Percentiles rank a stretch among this genome's conserved stretches.
Evolutionary conservation across 2,329 filamentous ascomycete genomes (phyloP).

Genomic region (Aspergillus candidus): DNA sequence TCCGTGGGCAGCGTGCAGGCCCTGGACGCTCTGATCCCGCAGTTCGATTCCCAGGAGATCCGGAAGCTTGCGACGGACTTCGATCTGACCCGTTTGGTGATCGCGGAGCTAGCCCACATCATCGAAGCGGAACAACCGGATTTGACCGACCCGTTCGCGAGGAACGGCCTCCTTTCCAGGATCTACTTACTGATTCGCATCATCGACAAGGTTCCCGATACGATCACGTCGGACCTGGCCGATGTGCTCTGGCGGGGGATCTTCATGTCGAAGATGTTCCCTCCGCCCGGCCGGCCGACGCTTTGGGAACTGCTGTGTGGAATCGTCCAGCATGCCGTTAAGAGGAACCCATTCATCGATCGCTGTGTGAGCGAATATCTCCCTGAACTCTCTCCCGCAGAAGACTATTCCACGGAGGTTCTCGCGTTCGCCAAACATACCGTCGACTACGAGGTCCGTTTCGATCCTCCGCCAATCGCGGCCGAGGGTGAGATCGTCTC

Average conservation of each 20-base stretch:
- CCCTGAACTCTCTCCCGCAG: slow-evolving; percentile 30
- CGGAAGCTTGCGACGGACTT: slow-evolving; percentile 55
- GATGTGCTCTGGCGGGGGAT: slow-evolving; percentile 65
- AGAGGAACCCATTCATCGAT: slow-evolving; percentile 38
- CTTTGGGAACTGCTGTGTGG: slow-evolving; percentile 64
- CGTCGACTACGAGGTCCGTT: slow-evolving; percentile 48
- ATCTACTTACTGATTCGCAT: slow-evolving; percentile 54
- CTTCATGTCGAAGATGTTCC: slow-evolving; percentile 58
- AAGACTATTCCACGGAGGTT: slow-evolving; percentile 34
- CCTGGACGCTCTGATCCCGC: slow-evolving; percentile 43
- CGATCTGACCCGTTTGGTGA: slow-evolving; percentile 55
- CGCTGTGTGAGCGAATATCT: slow-evolving; percentile 40
- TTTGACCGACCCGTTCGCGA: slow-evolving; percentile 31
- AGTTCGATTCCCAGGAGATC: slow-evolving; percentile 47
- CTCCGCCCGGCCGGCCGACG: slow-evolving; percentile 54
- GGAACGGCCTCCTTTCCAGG: slow-evolving; percentile 48
- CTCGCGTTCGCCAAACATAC: slow-evolving; percentile 40
- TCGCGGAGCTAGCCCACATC: slow-evolving; percentile 59
- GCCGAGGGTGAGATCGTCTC: slow-evolving; percentile 36
- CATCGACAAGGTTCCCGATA: slow-evolving; percentile 55
- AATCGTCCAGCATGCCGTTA: slow-evolving; percentile 22
- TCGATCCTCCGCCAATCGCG: slow-evolving; percentile 47
- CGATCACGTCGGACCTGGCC: slow-evolving; percentile 58
- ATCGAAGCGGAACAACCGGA: slow-evolving; percentile 40
- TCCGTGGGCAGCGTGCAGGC: slow-evolving; percentile 69